Percentiles rank a stretch among this genome's conserved stretches.
phyloP scores from a whole-genome alignment of 345 rosid species.

The Corchorus olitorius region DNA sequence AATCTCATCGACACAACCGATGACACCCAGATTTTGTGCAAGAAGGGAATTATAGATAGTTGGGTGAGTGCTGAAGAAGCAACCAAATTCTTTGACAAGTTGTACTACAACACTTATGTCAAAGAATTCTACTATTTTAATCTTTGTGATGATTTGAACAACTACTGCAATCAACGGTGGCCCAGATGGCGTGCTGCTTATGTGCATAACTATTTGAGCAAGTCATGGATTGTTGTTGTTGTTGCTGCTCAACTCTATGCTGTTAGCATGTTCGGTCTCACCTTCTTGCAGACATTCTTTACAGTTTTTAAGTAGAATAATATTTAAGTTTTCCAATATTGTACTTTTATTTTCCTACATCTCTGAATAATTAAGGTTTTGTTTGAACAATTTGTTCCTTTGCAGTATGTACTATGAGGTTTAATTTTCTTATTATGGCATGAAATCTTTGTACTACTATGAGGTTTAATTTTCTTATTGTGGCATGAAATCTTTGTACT shows the following conservation, averaged over 20 bases:
- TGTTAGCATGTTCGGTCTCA: not conserved
- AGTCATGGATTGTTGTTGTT: conserved; percentile 15
- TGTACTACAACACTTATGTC: not conserved
- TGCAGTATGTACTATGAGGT: too few relatives aligned
- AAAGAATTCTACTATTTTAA: not conserved
- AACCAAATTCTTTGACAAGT: not conserved
- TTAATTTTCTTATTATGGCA: too few relatives aligned
- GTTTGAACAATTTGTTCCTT: too few relatives aligned
- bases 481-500: too few relatives aligned
- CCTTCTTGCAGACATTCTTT: not conserved
- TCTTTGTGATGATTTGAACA: not conserved
- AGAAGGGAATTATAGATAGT: not conserved
- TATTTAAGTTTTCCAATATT: too few relatives aligned
- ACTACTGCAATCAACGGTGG: not conserved
- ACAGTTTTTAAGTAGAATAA: too few relatives aligned
- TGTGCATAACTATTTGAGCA: not conserved
- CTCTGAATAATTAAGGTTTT: too few relatives aligned
- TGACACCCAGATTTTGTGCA: not conserved
- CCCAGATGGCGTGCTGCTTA: conserved; percentile 8
- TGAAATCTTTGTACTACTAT: too few relatives aligned
- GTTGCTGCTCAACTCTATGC: conserved; percentile 1
- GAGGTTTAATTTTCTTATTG: too few relatives aligned
- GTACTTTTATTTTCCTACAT: too few relatives aligned
- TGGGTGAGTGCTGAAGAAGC: not conserved
- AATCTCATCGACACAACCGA: conserved; percentile 25